Base-by-base conservation (phyloP, 768 basidiomycete genomes). In the Mycena filopes region DNA sequence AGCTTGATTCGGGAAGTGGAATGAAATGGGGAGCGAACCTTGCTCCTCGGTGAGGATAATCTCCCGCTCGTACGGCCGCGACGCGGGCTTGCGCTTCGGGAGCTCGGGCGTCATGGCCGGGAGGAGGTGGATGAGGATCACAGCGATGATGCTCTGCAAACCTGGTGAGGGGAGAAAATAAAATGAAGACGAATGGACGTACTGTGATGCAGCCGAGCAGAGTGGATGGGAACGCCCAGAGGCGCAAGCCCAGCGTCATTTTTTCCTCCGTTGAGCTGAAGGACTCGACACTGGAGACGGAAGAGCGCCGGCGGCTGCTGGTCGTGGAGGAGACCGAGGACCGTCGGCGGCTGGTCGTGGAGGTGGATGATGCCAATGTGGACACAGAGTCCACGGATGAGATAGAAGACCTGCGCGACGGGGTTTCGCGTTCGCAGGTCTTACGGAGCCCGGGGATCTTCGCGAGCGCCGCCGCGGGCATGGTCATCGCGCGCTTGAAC, bases 241-340 rank as follows among this genome's bases (percentile, higher is more conserved):
- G 28, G 11, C n/a, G 41, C 20, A 60, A n/a, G 0, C 15, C n/a
- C 13, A 65, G 13, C 9, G 56, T 58, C 2, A 58, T 10, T 0
- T n/a, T 25, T 5, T 58, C 43, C 36, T 58, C 63, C 4, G 49
- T 51, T 23, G 63, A 58, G 42, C 28, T 53, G 36, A 64, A 64
- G 1, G 63, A 58, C 49, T 64, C 63, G 49, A 64, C 18, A 42
- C 55, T 64, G 9, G 49, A 45, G 3, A 63, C 55, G 7, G 62
- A 63, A 1, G 48, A 51, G 13, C 25, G 28, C 15, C 62, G 55
- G 41, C 55, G 48, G 29, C 29, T 36, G 29, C 29, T 36, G 50
- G 29, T 21, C 1, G 41, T 33, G 13, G 49, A 48, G 18, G 31
- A 7, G 12, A 46, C n/a, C n/a, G n/a, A n/a, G n/a, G n/a, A n/a